Base-by-base conservation (phyloP, 2,329 filamentous ascomycete genomes). In the Cordyceps cateniannulata region DNA sequence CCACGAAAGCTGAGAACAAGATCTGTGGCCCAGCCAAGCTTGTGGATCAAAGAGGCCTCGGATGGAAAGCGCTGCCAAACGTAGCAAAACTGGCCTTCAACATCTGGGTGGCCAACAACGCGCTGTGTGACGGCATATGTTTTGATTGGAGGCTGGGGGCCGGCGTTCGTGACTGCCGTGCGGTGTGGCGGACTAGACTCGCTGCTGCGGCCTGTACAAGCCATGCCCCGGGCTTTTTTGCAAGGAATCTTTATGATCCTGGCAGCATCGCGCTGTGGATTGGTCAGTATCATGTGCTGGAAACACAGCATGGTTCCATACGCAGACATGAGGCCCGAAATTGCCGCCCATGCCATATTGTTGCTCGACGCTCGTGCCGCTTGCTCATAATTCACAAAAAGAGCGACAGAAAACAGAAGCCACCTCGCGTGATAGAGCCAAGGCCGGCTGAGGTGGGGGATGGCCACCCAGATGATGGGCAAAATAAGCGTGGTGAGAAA, bases 51-150 rank as follows among this genome's bases (percentile, higher is more conserved):
- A 0, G 80, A 69, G 1, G 71, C 79, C 3, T 79, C 69, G 4
- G 76, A 74, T 0, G 85, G 85, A 64, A 81, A 88, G 1, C 77
- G 71, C 68, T 88, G 79, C 85, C 85, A 88, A 66, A 81, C 79
- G 60, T 85, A 86, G 61, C 82, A 77, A 50, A 73, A 73, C 5
- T 72, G 70, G 0, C 69, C 65, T 2, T 61, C 54, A 40, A 54
- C 4, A 64, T 62, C 50, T 25, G 20, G 25, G 16, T n/a, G 32
- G 18, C 32, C 40, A 54, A 14, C 32, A 44, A 20, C 4, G n/a
- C 9, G 47, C 20, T 18, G 14, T 20, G 42, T 10, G 35, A 27
- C 10, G n/a, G 24, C 22, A 6, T 24, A 2, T 6, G 18, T 7
- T 29, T 29, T 3, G 24, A 5, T 1, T 6, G 29, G 10, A 2